These are phyloP conservation scores for Plantago coronopus DNA, from an alignment of 305 asterid species.

Conservation along the genomic window DNA sequence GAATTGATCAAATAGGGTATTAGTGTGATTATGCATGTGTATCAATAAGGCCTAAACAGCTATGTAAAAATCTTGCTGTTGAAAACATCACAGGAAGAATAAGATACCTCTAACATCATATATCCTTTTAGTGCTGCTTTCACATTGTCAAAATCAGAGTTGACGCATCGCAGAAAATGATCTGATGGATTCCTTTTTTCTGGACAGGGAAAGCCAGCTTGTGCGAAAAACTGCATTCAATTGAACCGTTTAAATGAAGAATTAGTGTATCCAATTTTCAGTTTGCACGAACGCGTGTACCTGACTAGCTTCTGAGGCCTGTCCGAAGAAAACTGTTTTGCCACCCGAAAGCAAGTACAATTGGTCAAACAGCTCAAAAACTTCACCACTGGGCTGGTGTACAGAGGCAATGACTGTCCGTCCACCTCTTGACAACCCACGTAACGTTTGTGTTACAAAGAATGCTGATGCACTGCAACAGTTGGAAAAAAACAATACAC, in stretches of 20 bases:
- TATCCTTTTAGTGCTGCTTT: constrained; percentile 93
- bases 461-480: constrained; percentile 81
- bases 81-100: not conserved
- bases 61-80: too few species aligned
- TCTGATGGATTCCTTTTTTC: constrained; percentile 82
- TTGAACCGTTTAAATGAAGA: constrained; percentile 3
- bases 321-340: constrained; percentile 86
- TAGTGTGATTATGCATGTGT: too few species aligned
- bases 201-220: constrained; percentile 95
- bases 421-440: constrained; percentile 78
- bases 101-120: constrained; percentile 69
- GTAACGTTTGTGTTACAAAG: constrained; percentile 85
- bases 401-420: constrained; percentile 93
- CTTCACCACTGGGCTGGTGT: constrained; percentile 97
- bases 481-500: not conserved
- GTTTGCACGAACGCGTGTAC: constrained; percentile 23
- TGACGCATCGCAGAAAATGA: constrained; percentile 86
- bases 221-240: constrained; percentile 73
- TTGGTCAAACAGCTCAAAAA: constrained; percentile 82
- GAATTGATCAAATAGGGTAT: too few species aligned
- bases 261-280: too few species aligned
- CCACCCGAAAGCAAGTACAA: constrained; percentile 83
- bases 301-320: constrained; percentile 83
- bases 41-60: not conserved
- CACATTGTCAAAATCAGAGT: constrained; percentile 87